Evolutionary conservation across 2,329 filamentous ascomycete genomes (phyloP), one percentile per base, ranked within the genome.

Genomic region (Colletotrichum trifolii): DNA sequence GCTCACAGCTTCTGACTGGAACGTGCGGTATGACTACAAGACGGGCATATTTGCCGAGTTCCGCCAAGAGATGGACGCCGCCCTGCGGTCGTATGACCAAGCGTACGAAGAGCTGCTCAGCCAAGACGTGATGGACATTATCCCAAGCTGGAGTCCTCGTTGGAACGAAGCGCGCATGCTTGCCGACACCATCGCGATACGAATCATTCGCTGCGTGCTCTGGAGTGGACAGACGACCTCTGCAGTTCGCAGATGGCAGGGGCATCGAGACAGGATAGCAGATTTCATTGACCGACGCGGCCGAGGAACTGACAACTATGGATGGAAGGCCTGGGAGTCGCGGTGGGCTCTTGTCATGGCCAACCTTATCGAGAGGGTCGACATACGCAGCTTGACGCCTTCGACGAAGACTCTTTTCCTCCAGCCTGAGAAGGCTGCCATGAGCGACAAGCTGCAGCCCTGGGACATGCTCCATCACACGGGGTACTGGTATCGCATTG

Each of bases 91-190:
- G 57, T 97, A 94, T 71, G 93, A 96, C 73, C 90, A 90, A 75
- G 93, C 94, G 4, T 94, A 98, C 70, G 93, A 97, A 56, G 88
- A 87, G 25, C 79, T 99, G 10, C 87, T 98, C 68, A 90, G 91
- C 15, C 83, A 90, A 35, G 95, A 97, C 72, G 86, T 97, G 7
- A 89, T 97, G 71, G 94, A 97, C 72, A 90, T 90, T 12, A 95
- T 97, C 63, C 91, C 94, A 4, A 94, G 89, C 72, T 97, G 94
- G 94, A 94, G 89, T 70, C 89, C 92, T 13, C 87, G 94, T 65
- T 99, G 95, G 86, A 92, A 97, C 73, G 93, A 98, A 76, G 93
- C 92, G n/a, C 88, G 96, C n/a, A 79, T 96, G 36, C 77, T 98
- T 42, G 91, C 93, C 2, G 96, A 99, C 75, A 79, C 91, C 10